These are phyloP conservation scores for Coemansia sp. DNA, from an alignment of 192 early-diverging fungal species.

Conservation along the genomic window DNA sequence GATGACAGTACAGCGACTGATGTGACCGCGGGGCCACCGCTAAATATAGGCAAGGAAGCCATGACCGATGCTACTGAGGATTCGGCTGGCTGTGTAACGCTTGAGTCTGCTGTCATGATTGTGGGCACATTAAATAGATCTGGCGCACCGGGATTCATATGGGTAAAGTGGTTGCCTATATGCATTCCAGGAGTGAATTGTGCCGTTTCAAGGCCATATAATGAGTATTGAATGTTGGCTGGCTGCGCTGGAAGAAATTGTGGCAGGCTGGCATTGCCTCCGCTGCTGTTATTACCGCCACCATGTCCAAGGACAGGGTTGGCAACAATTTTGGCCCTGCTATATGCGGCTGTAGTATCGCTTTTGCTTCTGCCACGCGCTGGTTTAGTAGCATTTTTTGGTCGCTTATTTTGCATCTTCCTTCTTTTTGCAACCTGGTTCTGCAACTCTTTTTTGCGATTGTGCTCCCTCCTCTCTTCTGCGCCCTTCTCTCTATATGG, in stretches of 20 bases:
- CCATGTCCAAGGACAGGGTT: not conserved
- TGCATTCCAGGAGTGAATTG: not conserved
- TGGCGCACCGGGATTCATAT: not conserved
- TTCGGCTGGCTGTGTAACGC: not conserved
- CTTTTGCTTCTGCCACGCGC: not conserved
- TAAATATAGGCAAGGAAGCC: not conserved
- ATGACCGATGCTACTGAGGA: not conserved
- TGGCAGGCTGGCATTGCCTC: not conserved
- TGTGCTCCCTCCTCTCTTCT: constrained; percentile 68
- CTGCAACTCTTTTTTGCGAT: constrained; percentile 53
- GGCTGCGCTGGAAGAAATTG: not conserved
- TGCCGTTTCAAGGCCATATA: too few relatives aligned
- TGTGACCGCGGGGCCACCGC: not conserved
- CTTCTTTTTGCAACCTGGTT: constrained; percentile 9
- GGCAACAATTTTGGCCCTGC: not conserved
- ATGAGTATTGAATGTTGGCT: too few relatives aligned
- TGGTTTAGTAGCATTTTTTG: not conserved
- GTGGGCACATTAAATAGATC: not conserved
- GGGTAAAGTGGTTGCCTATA: not conserved
- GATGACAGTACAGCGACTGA: not conserved
- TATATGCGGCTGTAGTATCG: not conserved
- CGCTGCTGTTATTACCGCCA: not conserved
- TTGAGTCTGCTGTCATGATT: not conserved
- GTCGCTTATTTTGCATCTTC: constrained; percentile 6
- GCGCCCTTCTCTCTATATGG: constrained; percentile 59